Base-by-base conservation (phyloP, 2,329 filamentous ascomycete species). In the Cladophialophora chaetospira region DNA sequence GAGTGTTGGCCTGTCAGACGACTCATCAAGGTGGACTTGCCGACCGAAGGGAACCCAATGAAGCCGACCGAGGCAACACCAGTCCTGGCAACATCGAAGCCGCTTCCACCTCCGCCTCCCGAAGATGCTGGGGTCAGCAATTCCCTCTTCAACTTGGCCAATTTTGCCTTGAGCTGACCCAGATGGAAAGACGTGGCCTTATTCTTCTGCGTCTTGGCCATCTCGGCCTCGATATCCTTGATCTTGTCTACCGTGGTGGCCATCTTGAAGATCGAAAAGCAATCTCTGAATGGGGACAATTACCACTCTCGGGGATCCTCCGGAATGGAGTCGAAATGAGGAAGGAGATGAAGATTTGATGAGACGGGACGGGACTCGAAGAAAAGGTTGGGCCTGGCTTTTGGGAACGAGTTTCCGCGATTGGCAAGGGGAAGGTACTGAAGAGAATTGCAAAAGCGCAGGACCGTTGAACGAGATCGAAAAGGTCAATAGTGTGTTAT, bases 181-280 rank as follows among this genome's bases (percentile, higher is more conserved):
- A 97, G 79, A 82, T 97, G 92, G 75, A 87, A 96, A 46, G 91
- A 92, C 10, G 91, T 96, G 52, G 88, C 89, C 79, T 97, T 97
- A 77, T 97, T 97, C 80, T 97, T 97, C 75, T 97, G 92, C 70
- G 92, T 97, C 77, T 84, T 84, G 79, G 91, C 90, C 93, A 97
- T 97, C 87, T 97, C 93, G 79, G 88, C 78, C 88, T 97, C 93
- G 76, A 97, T 89, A 70, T 93, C 89, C 77, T 96, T 96, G 82
- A 97, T 97, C 89, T 97, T 97, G 70, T 97, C 93, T 73, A 97
- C 91, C 38, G 93, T 97, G 60, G 93, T 97, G 82, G 93, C 82
- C 94, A 97, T 97, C 70, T 75, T 88, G 49, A 43, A 23, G n/a
- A 15, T 45, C 9, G 19, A 25, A 26, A n/a, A 8, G 25, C 40